Percentiles rank a stretch among this genome's conserved stretches.
Conservation (phyloP, 2,329 filamentous ascomycete species). For the Trichoderma oligosporum region DNA sequence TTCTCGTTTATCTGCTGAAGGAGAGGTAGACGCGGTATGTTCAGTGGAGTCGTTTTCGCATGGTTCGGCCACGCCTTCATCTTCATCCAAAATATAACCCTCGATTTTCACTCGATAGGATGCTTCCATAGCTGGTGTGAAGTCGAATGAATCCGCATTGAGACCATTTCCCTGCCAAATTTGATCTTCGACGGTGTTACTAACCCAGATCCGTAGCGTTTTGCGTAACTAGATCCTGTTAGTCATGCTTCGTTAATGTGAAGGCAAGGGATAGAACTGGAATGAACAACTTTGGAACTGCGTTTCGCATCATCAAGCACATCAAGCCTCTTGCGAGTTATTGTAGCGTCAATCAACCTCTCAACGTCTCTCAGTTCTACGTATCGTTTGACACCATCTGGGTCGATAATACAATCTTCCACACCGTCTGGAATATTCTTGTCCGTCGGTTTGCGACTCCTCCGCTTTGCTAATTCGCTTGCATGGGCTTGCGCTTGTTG, state of each 20-base stretch:
- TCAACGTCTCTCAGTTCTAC: constrained; percentile 81
- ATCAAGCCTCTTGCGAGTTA: constrained; percentile 91
- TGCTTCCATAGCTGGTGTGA: constrained; percentile 70
- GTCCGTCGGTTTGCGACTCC: constrained; percentile 87
- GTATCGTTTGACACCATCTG: constrained; percentile 79
- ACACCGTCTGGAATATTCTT: constrained; percentile 90
- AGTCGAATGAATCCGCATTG: constrained; percentile 75
- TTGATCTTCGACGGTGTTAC: constrained; percentile 91
- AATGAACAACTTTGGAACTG: constrained; percentile 5
- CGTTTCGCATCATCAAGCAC: constrained; percentile 70
- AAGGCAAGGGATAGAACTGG: neutral
- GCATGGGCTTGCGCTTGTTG: constrained; percentile 52
- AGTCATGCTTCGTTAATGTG: neutral
- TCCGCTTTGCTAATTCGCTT: constrained; percentile 68
- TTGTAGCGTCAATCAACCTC: constrained; percentile 81
- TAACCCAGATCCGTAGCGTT: constrained; percentile 89
- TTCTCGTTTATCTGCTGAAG: constrained; percentile 29
- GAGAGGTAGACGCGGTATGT: constrained; percentile 30
- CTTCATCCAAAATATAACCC: constrained; percentile 73
- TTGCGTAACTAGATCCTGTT: constrained; percentile 58
- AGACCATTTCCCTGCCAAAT: constrained; percentile 76
- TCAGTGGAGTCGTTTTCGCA: constrained; percentile 25
- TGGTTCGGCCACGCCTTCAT: constrained; percentile 55
- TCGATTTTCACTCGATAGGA: constrained; percentile 91
- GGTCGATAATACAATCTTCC: constrained; percentile 70